These are phyloP conservation scores for Anacardium occidentale DNA, from an alignment of 345 rosid genomes.

Conservation along the genomic window DNA sequence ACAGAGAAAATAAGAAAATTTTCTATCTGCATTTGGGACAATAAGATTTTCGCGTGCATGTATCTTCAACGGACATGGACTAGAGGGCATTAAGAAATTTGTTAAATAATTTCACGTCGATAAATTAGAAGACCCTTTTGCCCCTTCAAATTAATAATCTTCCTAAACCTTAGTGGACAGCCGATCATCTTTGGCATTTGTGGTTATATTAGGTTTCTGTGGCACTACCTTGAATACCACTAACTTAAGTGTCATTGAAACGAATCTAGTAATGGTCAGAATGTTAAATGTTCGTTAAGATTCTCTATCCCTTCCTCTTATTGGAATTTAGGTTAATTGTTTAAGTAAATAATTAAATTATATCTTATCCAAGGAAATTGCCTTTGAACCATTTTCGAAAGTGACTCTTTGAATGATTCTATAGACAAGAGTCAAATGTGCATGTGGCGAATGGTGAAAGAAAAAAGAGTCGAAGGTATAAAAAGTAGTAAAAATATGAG, in stretches of 20 bases:
- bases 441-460: slow-evolving; percentile 5
- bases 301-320: not conserved
- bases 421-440: not conserved
- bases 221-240: not conserved
- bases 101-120: not conserved
- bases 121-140: not conserved
- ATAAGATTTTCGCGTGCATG: not conserved
- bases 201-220: not conserved
- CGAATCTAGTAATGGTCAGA: not conserved
- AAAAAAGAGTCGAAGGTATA: not conserved
- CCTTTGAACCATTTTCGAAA: slow-evolving; percentile 6
- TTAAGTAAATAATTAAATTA: not conserved
- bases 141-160: slow-evolving; percentile 12
- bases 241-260: not conserved
- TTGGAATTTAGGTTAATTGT: not conserved
- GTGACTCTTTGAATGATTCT: slow-evolving; percentile 7
- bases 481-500: slow-evolving; percentile 6
- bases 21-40: not conserved
- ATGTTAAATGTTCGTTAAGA: not conserved
- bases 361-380: not conserved
- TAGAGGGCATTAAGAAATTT: not conserved
- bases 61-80: not conserved
- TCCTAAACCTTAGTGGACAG: not conserved
- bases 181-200: not conserved
- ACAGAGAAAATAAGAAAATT: not conserved